Percentiles rank a stretch among this genome's conserved stretches.
Conservation (phyloP, 306 rosid species). For the Malus asiatica region DNA sequence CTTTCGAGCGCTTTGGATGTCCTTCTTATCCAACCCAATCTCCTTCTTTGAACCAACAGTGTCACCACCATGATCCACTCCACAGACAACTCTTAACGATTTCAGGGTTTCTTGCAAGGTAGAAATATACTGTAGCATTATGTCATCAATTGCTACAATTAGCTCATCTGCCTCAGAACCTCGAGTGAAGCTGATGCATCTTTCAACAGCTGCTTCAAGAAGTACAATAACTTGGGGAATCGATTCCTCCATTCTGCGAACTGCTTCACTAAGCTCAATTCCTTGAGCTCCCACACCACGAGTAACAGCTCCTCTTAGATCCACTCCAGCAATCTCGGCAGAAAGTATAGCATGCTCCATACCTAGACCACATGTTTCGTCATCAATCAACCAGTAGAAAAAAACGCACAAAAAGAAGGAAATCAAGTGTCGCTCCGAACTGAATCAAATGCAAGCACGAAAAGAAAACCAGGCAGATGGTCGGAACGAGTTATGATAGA, state of each 20-base stretch:
- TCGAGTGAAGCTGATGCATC: slow-evolving; percentile 93
- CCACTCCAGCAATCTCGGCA: slow-evolving; percentile 86
- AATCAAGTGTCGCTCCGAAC: neutral
- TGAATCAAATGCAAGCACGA: neutral
- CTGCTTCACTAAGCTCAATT: slow-evolving; percentile 97
- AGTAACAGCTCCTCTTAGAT: slow-evolving; percentile 96
- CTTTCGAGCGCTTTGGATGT: slow-evolving; percentile 57
- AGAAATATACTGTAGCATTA: slow-evolving; percentile 80
- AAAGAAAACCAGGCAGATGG: neutral
- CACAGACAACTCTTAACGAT: slow-evolving; percentile 86
- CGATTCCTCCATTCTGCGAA: slow-evolving; percentile 99
- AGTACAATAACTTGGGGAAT: slow-evolving; percentile 86
- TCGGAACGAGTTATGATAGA: no score
- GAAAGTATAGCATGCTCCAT: slow-evolving; percentile 97
- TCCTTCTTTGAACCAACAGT: slow-evolving; percentile 63
- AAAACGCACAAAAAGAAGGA: neutral
- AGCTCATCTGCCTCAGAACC: slow-evolving; percentile 99
- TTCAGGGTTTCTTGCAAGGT: slow-evolving; percentile 85
- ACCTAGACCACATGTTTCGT: slow-evolving; percentile 41
- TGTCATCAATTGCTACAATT: slow-evolving; percentile 84
- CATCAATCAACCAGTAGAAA: slow-evolving; percentile 14
- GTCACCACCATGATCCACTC: slow-evolving; percentile 74
- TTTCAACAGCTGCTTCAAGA: slow-evolving; percentile 94
- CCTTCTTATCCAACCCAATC: slow-evolving; percentile 57
- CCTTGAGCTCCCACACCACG: slow-evolving; percentile 99